Percentiles rank a stretch among this genome's conserved stretches.
phyloP scores from a whole-genome alignment of 805 yeast genomes.

The Debaryomyces maramus region DNA sequence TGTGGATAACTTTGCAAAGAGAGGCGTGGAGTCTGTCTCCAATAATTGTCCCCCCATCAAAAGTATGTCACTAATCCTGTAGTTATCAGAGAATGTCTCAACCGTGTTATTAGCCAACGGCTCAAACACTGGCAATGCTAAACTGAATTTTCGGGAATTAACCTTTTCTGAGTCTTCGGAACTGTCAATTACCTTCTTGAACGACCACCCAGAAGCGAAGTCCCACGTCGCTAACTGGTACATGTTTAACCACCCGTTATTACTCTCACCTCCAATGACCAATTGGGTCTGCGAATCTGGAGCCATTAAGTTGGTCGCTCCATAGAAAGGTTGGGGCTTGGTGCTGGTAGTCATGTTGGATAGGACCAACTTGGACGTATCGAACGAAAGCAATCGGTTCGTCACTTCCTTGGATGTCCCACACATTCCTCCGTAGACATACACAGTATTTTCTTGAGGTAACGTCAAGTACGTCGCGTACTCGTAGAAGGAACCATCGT shows the following conservation, averaged over 20 bases:
- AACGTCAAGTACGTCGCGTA: constrained; percentile 46
- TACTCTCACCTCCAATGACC: constrained; percentile 66
- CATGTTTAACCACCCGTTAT: constrained; percentile 68
- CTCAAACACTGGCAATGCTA: constrained; percentile 55
- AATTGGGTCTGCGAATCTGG: constrained; percentile 48
- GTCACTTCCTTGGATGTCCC: constrained; percentile 26
- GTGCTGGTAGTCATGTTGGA: constrained; percentile 48
- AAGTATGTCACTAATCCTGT: constrained; percentile 42
- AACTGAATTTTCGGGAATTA: constrained; percentile 53
- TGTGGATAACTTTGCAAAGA: constrained; percentile 39
- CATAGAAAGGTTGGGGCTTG: constrained; percentile 56
- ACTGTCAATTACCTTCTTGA: constrained; percentile 31
- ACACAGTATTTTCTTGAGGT: constrained; percentile 36
- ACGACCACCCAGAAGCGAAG: constrained; percentile 66
- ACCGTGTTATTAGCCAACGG: constrained; percentile 21
- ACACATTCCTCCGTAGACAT: constrained; percentile 56
- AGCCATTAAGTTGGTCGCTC: constrained; percentile 47
- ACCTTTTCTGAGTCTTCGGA: constrained; percentile 28
- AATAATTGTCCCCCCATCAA: constrained; percentile 61
- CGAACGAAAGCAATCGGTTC: constrained; percentile 45
- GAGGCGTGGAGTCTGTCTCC: constrained; percentile 41
- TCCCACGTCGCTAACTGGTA: constrained; percentile 75
- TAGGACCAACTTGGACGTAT: constrained; percentile 31
- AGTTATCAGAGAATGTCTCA: constrained; percentile 30
- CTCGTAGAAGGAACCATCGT: constrained; percentile 31